Evolutionary conservation across 1,139 yeast species (phyloP).

Genomic region (Diutina scorzettiae): DNA sequence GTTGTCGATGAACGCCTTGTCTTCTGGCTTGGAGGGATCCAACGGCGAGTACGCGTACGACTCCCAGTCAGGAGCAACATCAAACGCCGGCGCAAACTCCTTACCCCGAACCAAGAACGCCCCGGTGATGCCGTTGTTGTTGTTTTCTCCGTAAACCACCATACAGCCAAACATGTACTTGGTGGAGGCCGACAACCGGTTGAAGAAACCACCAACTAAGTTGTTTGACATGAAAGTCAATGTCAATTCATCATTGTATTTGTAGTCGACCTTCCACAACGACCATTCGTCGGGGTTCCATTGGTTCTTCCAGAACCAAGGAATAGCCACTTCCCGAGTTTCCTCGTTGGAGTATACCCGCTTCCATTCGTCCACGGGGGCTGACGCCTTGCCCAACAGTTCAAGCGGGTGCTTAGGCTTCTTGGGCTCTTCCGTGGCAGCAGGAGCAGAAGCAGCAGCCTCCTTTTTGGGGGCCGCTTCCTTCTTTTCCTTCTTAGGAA

Average conservation of each 20-base stretch:
- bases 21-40: constrained; percentile 56
- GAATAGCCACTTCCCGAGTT: constrained; percentile 87
- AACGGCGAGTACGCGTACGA: constrained; percentile 58
- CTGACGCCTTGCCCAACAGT: constrained; percentile 61
- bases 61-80: constrained; percentile 99
- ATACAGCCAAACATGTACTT: constrained; percentile 89
- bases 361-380: constrained; percentile 90
- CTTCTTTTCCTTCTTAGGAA: constrained; percentile 12
- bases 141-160: constrained; percentile 97
- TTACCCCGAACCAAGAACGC: constrained; percentile 94
- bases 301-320: constrained; percentile 94
- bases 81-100: constrained; percentile 81
- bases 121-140: constrained; percentile 95
- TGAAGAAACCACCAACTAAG: constrained; percentile 97
- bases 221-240: constrained; percentile 97
- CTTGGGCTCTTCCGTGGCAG: constrained; percentile 31
- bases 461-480: constrained; percentile 14
- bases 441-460: constrained; percentile 30
- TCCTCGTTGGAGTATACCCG: constrained; percentile 95
- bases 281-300: constrained; percentile 92
- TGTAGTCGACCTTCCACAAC: constrained; percentile 89
- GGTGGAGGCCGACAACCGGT: constrained; percentile 84
- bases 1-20: constrained; percentile 58
- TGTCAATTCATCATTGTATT: constrained; percentile 96
- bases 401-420: constrained; percentile 92